These are phyloP conservation scores for Euclidium syriacum DNA, from an alignment of 345 rosid species.

Conservation along the genomic window DNA sequence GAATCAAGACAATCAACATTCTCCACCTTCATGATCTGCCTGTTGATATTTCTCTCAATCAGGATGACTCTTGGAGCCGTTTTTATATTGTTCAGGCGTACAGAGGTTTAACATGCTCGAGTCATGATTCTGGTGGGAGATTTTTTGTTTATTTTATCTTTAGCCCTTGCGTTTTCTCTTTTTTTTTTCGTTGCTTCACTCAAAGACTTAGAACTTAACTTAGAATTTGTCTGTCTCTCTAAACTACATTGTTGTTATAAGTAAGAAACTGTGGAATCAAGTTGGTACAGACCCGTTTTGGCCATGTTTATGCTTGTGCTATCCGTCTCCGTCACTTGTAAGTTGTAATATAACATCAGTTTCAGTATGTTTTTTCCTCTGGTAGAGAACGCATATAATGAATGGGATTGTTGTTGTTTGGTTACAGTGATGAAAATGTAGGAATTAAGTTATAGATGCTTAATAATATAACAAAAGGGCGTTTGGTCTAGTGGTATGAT, in stretches of 20 bases:
- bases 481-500: constrained; percentile 80
- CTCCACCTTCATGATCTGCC: constrained; percentile 20
- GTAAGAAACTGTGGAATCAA: not conserved
- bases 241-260: not conserved
- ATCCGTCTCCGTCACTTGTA: not conserved
- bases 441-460: too few relatives aligned
- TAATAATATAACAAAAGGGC: constrained; percentile 13
- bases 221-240: not conserved
- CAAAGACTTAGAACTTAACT: not conserved
- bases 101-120: constrained; percentile 9
- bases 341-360: not conserved
- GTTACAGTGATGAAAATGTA: too few relatives aligned
- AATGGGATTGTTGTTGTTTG: too few relatives aligned
- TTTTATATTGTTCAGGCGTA: constrained; percentile 19
- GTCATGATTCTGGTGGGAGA: constrained; percentile 9
- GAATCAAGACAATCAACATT: constrained; percentile 6
- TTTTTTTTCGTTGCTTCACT: not conserved
- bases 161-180: not conserved
- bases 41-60: constrained; percentile 4
- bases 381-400: not conserved
- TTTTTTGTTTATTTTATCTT: constrained; percentile 8
- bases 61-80: not conserved
- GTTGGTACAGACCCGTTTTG: not conserved
- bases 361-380: not conserved
- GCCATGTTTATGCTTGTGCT: not conserved